These are phyloP conservation scores for Penicillium brevicompactum DNA, from an alignment of 2,329 filamentous ascomycete species.

Conservation along the genomic window DNA sequence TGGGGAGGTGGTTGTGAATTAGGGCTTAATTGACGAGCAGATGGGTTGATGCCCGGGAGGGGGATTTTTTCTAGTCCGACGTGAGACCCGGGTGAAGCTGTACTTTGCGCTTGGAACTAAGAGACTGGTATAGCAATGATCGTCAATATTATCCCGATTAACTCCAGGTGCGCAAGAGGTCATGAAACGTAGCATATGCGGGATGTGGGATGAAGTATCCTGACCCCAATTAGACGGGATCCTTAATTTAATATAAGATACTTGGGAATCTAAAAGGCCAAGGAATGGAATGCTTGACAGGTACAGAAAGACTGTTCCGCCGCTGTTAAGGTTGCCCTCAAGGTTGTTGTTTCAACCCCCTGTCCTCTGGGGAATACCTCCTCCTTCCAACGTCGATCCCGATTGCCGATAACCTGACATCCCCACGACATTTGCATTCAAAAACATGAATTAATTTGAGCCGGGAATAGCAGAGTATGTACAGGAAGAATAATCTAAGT, in stretches of 20 bases:
- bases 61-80: too few species aligned
- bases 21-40: too few species aligned
- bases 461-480: neutral
- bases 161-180: neutral
- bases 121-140: too few species aligned
- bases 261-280: neutral
- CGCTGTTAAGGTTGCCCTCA: neutral
- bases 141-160: too few species aligned
- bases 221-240: neutral
- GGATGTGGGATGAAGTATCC: neutral
- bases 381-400: neutral
- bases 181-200: neutral
- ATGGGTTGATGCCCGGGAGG: too few species aligned
- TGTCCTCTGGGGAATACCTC: slow-evolving; percentile 2
- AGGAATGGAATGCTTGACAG: neutral
- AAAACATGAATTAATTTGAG: neutral
- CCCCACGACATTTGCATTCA: neutral
- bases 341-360: slow-evolving; percentile 4
- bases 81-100: neutral
- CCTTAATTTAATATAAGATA: neutral
- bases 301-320: neutral
- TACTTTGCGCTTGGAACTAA: neutral
- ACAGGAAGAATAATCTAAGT: too few species aligned
- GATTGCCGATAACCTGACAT: neutral
- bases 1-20: too few species aligned